Evolutionary conservation across 1,139 yeast species (phyloP).

Genomic region (Pichia sp.): DNA sequence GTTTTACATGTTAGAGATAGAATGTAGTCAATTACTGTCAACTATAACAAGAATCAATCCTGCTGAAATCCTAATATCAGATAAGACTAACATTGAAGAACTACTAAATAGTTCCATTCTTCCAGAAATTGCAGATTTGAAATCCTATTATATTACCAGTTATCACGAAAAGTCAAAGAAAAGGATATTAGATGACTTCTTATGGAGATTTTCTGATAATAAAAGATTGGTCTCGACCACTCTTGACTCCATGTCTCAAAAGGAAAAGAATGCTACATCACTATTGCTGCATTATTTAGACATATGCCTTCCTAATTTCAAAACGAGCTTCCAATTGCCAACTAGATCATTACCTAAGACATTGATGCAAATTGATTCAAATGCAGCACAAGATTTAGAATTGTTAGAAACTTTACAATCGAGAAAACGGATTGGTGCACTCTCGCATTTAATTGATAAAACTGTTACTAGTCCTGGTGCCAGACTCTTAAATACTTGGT

Average conservation of each 20-base stretch:
- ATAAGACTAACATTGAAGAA: conserved; percentile 28
- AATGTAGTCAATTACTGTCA: conserved; percentile 50
- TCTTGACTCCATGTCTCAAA: conserved; percentile 35
- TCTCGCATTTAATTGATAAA: conserved; percentile 62
- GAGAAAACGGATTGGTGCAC: conserved; percentile 63
- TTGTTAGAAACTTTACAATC: conserved; percentile 57
- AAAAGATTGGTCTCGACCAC: conserved; percentile 22
- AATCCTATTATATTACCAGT: conserved; percentile 58
- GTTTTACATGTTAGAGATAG: conserved; percentile 64
- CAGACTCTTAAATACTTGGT: conserved; percentile 74
- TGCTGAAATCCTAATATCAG: conserved; percentile 50
- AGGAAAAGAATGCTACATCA: conserved; percentile 53
- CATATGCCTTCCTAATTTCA: conserved; percentile 52
- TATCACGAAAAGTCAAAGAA: conserved; percentile 39
- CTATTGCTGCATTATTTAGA: conserved; percentile 57
- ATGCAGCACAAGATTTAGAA: conserved; percentile 84
- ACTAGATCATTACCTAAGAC: conserved; percentile 45
- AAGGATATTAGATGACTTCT: conserved; percentile 33
- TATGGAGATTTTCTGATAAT: conserved; percentile 33
- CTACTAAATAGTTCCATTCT: conserved; percentile 52
- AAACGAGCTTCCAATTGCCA: conserved; percentile 52
- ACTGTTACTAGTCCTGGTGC: conserved; percentile 85
- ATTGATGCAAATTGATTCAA: conserved; percentile 74
- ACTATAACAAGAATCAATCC: conserved; percentile 68
- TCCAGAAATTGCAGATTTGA: conserved; percentile 58